Conservation (phyloP, 192 early-diverging fungal species). For the Backusella tuberculispora region DNA sequence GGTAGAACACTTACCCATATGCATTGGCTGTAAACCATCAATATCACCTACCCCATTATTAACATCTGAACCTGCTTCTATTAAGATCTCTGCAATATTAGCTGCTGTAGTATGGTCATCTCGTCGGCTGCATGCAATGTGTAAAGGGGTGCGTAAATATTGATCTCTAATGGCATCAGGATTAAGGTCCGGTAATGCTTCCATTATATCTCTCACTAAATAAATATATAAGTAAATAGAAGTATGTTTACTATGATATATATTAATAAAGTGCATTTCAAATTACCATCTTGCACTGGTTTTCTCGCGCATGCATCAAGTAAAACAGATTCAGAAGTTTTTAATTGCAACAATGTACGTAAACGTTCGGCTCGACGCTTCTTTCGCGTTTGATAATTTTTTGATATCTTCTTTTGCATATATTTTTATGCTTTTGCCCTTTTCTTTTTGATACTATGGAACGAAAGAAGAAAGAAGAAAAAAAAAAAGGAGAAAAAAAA, state of each 20-base stretch:
- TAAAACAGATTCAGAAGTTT: constrained; percentile 17
- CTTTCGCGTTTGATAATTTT: constrained; percentile 9
- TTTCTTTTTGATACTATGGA: not conserved
- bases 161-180: constrained; percentile 37
- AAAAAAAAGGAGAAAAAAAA: not conserved
- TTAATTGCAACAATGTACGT: constrained; percentile 22
- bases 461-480: not conserved
- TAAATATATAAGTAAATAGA: not conserved
- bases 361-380: not conserved
- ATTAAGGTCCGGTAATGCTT: constrained; percentile 25
- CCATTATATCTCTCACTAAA: constrained; percentile 21
- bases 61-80: constrained; percentile 35
- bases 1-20: constrained; percentile 33
- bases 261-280: not conserved
- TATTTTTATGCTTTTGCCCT: not conserved
- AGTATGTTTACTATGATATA: not conserved
- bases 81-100: constrained; percentile 34
- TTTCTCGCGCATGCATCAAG: constrained; percentile 28
- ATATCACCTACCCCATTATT: constrained; percentile 45
- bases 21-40: constrained; percentile 40
- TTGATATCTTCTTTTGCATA: constrained; percentile 18
- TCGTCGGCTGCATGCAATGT: constrained; percentile 37
- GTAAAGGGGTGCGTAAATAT: constrained; percentile 42
- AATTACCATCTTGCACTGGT: constrained; percentile 25
- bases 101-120: constrained; percentile 36